Conservation (phyloP, 768 basidiomycete genomes). For the Candolleomyces aberdarensis region DNA sequence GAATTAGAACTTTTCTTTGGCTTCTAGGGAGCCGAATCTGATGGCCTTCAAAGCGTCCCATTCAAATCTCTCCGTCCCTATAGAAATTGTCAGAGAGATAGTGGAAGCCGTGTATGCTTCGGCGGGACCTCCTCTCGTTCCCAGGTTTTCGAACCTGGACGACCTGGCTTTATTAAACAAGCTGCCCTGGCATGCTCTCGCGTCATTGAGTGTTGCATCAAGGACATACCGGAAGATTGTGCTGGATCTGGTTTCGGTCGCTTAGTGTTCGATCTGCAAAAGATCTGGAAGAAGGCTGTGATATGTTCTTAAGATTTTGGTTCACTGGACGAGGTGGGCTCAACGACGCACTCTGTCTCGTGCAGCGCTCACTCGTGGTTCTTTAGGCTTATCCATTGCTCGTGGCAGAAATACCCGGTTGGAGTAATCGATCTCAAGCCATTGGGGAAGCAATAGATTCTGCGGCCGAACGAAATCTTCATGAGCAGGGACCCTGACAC, state of each 20-base stretch:
- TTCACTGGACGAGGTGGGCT: constrained; percentile 2
- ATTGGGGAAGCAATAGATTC: background rate
- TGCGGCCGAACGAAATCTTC: background rate
- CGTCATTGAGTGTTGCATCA: constrained; percentile 1
- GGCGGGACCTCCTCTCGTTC: constrained; percentile 4
- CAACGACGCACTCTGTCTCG: background rate
- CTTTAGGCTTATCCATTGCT: background rate
- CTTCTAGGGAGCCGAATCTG: too few species aligned
- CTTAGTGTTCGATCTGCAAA: constrained; percentile 1
- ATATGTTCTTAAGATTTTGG: background rate
- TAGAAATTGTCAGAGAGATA: constrained; percentile 33
- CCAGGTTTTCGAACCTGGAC: constrained; percentile 4
- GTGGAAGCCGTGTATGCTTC: constrained; percentile 10
- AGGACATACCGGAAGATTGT: constrained; percentile 3
- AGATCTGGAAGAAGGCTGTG: background rate
- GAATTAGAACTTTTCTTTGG: too few species aligned
- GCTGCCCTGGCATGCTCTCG: background rate
- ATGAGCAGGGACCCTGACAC: background rate
- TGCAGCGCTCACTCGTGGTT: background rate
- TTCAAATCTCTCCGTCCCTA: constrained; percentile 18
- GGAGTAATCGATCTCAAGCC: background rate
- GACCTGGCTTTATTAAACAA: background rate
- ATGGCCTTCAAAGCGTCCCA: too few species aligned
- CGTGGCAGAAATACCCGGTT: background rate
- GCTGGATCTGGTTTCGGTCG: constrained; percentile 5